Evolutionary conservation across 352 stramenopile genomes (phyloP), one percentile per base, ranked within the genome.

Genomic region (Pythium aphanidermatum): DNA sequence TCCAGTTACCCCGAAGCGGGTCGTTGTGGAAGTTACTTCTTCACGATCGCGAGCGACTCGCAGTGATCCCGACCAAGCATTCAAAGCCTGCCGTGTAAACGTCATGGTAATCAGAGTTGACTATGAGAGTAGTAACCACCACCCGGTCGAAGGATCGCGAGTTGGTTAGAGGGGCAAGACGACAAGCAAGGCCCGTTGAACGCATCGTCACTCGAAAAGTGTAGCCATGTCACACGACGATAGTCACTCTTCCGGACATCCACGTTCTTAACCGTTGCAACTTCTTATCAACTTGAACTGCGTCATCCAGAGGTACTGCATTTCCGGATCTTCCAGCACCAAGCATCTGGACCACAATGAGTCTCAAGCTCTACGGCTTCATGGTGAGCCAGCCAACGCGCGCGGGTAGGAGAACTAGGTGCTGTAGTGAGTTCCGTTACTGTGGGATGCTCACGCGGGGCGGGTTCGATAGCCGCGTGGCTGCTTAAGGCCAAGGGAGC

Each of bases 401-500:
- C 41, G 30, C 32, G 19, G 37, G 39, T 46, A 27, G 5, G 39
- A n/a, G n/a, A n/a, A n/a, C n/a, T n/a, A n/a, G n/a, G n/a, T n/a
- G n/a, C n/a, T n/a, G n/a, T n/a, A n/a, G n/a, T n/a, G n/a, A n/a
- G n/a, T n/a, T 46, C 17, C 14, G 6, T 19, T 38, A 16, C 8
- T 38, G 32, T 17, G 23, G 14, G 16, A 7, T 34, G 29, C 21
- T 8, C 5, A 13, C n/a, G 24, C 13, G 12, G 17, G 19, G 26
- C 17, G 11, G 12, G 5, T 29, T 38, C 13, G 32, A 13, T 44
- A 63, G 60, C 53, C 16, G 56, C 46, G 26, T 71, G 60, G 70
- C 36, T 62, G 34, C 44, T 75, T 9, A 64, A 65, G 32, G 55
- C 70, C 28, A 82, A 82, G 42, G 35, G 26, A 14, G 48, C 51